phyloP scores from a whole-genome alignment of 108 stramenopile genomes.

The Schizochytrium sp. region DNA sequence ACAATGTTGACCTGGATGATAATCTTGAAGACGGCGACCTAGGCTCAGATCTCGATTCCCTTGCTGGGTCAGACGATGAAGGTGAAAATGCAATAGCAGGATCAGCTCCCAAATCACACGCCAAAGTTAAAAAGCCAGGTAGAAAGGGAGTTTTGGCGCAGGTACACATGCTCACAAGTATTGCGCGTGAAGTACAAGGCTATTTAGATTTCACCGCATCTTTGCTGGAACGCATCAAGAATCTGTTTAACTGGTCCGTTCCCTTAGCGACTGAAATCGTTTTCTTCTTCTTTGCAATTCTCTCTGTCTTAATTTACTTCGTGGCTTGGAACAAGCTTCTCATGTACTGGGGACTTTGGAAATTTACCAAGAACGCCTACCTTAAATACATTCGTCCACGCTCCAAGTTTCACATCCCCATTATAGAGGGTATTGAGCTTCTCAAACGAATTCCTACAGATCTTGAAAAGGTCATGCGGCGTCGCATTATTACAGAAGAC shows the following conservation, averaged over 20 bases:
- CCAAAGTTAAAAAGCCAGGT: neutral
- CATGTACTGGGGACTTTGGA: neutral
- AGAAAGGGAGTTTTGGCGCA: constrained; percentile 4
- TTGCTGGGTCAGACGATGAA: neutral
- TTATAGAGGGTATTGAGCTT: constrained; percentile 38
- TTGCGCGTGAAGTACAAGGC: constrained; percentile 20
- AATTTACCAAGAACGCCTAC: constrained; percentile 39
- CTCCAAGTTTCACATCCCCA: constrained; percentile 46
- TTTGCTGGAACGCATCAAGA: neutral
- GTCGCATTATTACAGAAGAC: neutral
- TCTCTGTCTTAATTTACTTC: neutral
- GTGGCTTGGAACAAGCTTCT: constrained; percentile 8
- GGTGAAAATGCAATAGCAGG: neutral
- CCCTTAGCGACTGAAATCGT: neutral
- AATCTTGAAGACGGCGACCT: neutral
- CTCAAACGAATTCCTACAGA: constrained; percentile 14
- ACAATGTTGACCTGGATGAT: constrained; percentile 36
- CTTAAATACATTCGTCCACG: neutral
- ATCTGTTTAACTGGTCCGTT: constrained; percentile 54
- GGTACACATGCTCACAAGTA: neutral
- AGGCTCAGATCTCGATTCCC: neutral
- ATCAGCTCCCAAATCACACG: neutral
- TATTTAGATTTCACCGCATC: neutral
- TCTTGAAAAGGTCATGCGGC: constrained; percentile 25
- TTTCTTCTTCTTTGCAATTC: neutral